These are phyloP conservation scores for Arabidopsis lyrata DNA, from an alignment of 441 rosid species.

Conservation along the genomic window DNA sequence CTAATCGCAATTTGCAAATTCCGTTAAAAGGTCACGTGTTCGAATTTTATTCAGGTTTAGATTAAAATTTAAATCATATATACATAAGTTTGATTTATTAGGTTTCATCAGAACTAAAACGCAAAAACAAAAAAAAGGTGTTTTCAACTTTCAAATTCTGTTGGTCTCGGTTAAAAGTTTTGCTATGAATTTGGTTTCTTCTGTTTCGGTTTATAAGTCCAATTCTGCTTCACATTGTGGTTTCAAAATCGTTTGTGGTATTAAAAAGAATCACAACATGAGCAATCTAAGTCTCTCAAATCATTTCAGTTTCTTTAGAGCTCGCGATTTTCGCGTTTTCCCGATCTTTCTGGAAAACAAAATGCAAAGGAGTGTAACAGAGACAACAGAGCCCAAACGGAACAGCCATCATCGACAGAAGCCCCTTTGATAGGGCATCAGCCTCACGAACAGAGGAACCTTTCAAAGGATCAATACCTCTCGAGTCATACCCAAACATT, in stretches of 20 bases:
- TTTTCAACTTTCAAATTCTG: neutral
- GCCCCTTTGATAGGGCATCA: constrained; percentile 81
- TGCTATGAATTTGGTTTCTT: too few relatives aligned
- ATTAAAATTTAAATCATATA: too few relatives aligned
- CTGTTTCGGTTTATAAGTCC: neutral
- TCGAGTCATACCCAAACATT: constrained; percentile 79
- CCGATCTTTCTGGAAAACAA: constrained; percentile 66
- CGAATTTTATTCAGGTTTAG: too few relatives aligned
- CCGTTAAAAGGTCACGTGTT: too few relatives aligned
- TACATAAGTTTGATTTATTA: too few relatives aligned
- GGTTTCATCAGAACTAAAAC: too few relatives aligned
- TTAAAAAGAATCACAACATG: constrained; percentile 26
- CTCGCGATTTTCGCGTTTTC: constrained; percentile 62
- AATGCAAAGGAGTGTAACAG: constrained; percentile 88
- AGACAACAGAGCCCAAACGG: constrained; percentile 90
- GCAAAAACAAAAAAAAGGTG: too few relatives aligned
- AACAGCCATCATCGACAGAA: constrained; percentile 88
- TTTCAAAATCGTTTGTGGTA: constrained; percentile 14
- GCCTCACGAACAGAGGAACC: constrained; percentile 75
- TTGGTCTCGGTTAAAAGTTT: neutral
- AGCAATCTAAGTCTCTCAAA: constrained; percentile 25
- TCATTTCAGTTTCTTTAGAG: constrained; percentile 67
- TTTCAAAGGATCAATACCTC: constrained; percentile 66
- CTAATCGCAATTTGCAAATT: too few relatives aligned
- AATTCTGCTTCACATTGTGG: neutral